Percentiles rank a stretch among this genome's conserved stretches.
phyloP scores from a whole-genome alignment of 306 rosid species.

The Acacia acuminata region DNA sequence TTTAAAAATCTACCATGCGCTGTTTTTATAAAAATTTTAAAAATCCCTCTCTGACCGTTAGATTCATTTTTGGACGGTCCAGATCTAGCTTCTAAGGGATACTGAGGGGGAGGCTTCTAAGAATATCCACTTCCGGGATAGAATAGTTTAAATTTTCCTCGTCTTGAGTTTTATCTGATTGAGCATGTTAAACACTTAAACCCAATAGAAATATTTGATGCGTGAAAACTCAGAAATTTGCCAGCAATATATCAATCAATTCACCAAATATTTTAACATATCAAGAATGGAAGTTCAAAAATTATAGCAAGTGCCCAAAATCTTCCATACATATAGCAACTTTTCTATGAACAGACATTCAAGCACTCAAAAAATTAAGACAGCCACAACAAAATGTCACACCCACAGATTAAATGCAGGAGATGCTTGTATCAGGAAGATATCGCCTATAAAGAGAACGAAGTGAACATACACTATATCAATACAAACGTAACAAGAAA shows the following conservation, averaged over 20 bases:
- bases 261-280: neutral
- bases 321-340: neutral
- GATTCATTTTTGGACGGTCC: no score
- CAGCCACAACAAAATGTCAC: neutral
- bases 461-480: slow-evolving; percentile 33
- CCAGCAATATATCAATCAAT: neutral
- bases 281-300: neutral
- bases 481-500: slow-evolving; percentile 31
- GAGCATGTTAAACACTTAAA: neutral
- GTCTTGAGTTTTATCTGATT: neutral
- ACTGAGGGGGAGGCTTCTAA: no score
- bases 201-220: neutral
- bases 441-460: slow-evolving; percentile 12
- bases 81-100: no score
- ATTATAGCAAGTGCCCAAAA: neutral
- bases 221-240: neutral
- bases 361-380: neutral
- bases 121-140: no score
- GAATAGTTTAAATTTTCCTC: neutral
- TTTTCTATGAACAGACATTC: neutral
- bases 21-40: no score
- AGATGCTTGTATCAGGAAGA: neutral
- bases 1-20: no score
- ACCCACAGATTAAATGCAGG: neutral
- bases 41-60: no score